Conservation (phyloP, 2,329 filamentous ascomycete species). For the Fusarium mangiferae region DNA sequence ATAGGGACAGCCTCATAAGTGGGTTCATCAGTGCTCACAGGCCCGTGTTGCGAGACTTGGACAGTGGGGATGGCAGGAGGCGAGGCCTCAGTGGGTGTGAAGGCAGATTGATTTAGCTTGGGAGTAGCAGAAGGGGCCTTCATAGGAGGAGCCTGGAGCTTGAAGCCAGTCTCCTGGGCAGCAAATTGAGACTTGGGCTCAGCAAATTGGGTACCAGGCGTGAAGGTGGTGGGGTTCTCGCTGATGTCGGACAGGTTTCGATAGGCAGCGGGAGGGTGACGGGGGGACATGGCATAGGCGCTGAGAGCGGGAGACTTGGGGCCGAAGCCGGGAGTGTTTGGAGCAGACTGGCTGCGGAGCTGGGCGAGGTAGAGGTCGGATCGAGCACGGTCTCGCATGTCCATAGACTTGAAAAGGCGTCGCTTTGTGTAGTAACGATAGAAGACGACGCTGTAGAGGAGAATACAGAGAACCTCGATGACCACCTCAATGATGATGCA, state of each 20-base stretch:
- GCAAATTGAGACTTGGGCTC: conserved; percentile 73
- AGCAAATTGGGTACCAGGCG: conserved; percentile 64
- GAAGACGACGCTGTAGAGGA: conserved; percentile 93
- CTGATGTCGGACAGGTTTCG: conserved; percentile 60
- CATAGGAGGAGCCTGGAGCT: conserved; percentile 84
- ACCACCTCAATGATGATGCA: conserved; percentile 98
- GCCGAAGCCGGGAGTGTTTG: conserved; percentile 91
- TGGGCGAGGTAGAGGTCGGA: conserved; percentile 94
- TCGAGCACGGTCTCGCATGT: conserved; percentile 90
- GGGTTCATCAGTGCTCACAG: conserved; percentile 80
- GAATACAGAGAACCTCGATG: conserved; percentile 89
- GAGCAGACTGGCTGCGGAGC: conserved; percentile 85
- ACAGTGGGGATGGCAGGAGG: conserved; percentile 50
- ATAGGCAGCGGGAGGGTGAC: conserved; percentile 68
- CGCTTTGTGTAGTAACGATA: conserved; percentile 98
- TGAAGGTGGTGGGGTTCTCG: conserved; percentile 61
- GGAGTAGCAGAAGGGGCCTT: conserved; percentile 83
- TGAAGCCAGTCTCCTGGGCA: conserved; percentile 72
- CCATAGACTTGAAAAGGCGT: conserved; percentile 96
- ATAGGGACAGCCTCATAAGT: conserved; percentile 89
- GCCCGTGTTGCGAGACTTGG: conserved; percentile 70
- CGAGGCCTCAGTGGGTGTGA: conserved; percentile 61
- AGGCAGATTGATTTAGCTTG: conserved; percentile 70
- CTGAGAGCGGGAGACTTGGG: conserved; percentile 68
- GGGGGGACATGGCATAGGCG: conserved; percentile 66